Evolutionary conservation across 257 asterid species (phyloP).

Genomic region (Scutellaria galericulata): DNA sequence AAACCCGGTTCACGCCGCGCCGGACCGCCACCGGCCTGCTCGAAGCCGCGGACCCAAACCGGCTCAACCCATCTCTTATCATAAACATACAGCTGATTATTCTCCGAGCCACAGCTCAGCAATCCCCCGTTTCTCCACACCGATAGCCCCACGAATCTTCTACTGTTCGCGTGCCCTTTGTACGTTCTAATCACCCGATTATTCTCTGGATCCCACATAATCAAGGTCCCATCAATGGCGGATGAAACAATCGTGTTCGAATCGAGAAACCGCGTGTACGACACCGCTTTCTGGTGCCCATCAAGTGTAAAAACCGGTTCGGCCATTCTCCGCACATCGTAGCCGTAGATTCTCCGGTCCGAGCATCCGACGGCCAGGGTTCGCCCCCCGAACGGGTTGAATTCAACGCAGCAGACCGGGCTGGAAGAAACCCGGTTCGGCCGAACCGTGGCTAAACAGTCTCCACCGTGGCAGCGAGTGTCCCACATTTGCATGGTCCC

Average conservation of each 20-base stretch:
- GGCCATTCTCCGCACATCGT: conserved; percentile 56
- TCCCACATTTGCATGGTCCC: conserved; percentile 98
- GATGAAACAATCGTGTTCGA: conserved; percentile 58
- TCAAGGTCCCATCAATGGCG: conserved; percentile 68
- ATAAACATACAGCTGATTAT: conserved; percentile 68
- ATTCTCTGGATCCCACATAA: conserved; percentile 65
- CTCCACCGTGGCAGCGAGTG: conserved; percentile 59
- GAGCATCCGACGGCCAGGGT: conserved; percentile 68
- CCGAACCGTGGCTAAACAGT: conserved; percentile 47
- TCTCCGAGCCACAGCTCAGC: conserved; percentile 82
- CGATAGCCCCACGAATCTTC: conserved; percentile 84
- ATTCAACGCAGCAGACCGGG: conserved; percentile 81
- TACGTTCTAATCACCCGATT: conserved; percentile 49
- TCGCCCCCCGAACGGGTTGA: conserved; percentile 62
- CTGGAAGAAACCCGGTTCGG: conserved; percentile 55
- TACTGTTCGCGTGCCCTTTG: conserved; percentile 66
- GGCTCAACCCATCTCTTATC: conserved; percentile 85
- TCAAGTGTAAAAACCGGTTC: conserved; percentile 60
- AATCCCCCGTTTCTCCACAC: conserved; percentile 77
- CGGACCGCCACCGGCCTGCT: background rate
- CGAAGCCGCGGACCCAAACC: conserved; percentile 65
- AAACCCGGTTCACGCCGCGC: conserved; percentile 38
- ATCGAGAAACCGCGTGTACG: conserved; percentile 62
- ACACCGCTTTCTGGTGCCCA: conserved; percentile 76
- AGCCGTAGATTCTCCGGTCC: conserved; percentile 60